Evolutionary conservation across 805 yeast genomes (phyloP).

Genomic region (Debaryomyces prosopidis): DNA sequence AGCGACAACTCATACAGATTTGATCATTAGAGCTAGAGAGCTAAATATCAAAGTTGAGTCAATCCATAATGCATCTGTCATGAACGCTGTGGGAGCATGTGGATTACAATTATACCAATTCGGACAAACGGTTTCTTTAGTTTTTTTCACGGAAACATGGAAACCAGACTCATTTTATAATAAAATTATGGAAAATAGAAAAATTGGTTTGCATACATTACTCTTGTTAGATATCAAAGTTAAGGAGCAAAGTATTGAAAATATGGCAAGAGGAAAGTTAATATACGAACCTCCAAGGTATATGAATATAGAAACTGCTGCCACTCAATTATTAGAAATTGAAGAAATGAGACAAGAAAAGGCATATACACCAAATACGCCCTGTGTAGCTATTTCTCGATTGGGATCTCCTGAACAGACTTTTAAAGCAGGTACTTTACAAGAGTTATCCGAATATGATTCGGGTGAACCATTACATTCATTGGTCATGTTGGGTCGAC

Average conservation of each 20-base stretch:
- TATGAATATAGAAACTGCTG: constrained; percentile 90
- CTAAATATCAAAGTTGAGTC: constrained; percentile 74
- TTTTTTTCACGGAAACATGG: constrained; percentile 94
- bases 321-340: constrained; percentile 81
- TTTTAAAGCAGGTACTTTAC: constrained; percentile 82
- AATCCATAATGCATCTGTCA: constrained; percentile 93
- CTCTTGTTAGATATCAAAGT: constrained; percentile 90
- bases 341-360: constrained; percentile 74
- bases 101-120: constrained; percentile 93
- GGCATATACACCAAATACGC: constrained; percentile 84
- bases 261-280: constrained; percentile 87
- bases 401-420: constrained; percentile 82
- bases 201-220: constrained; percentile 87
- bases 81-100: constrained; percentile 98
- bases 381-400: constrained; percentile 91
- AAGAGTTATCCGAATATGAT: constrained; percentile 77
- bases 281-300: constrained; percentile 97
- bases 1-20: constrained; percentile 96
- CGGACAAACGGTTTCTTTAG: constrained; percentile 97
- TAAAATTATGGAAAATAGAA: constrained; percentile 85
- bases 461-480: constrained; percentile 96
- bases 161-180: constrained; percentile 94
- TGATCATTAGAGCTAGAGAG: constrained; percentile 88
- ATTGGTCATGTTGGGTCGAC: constrained; percentile 85
- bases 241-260: constrained; percentile 93